phyloP scores from a whole-genome alignment of 805 yeast species.

The Torulaspora franciscae region DNA sequence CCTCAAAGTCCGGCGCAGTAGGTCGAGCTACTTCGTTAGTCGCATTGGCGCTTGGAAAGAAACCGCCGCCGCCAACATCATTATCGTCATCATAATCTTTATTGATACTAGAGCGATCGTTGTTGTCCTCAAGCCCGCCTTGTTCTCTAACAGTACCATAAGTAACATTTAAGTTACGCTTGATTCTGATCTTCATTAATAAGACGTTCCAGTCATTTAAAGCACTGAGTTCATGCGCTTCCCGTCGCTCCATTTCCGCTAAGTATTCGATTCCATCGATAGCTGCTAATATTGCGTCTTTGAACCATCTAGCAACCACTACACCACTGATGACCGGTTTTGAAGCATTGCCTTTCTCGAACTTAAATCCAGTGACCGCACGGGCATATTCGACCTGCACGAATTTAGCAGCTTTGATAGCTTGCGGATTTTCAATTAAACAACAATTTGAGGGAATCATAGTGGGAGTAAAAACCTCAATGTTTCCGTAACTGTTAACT shows the following conservation, averaged over 20 bases:
- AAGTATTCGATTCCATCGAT: slow-evolving; percentile 30
- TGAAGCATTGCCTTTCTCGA: slow-evolving; percentile 44
- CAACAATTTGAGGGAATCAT: slow-evolving; percentile 84
- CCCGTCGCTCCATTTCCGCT: slow-evolving; percentile 38
- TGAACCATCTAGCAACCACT: slow-evolving; percentile 57
- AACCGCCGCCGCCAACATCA: slow-evolving; percentile 15
- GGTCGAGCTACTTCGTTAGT: slow-evolving; percentile 7
- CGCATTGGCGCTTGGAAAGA: slow-evolving; percentile 10
- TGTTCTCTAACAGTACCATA: slow-evolving; percentile 39
- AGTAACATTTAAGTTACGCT: slow-evolving; percentile 39
- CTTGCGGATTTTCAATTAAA: slow-evolving; percentile 50
- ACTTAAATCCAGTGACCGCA: slow-evolving; percentile 86
- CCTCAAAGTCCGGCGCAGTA: not conserved
- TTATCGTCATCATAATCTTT: slow-evolving; percentile 4
- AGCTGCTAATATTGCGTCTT: slow-evolving; percentile 33
- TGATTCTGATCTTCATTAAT: slow-evolving; percentile 34
- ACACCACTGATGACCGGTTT: slow-evolving; percentile 71
- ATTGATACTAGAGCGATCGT: slow-evolving; percentile 3
- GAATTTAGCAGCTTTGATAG: slow-evolving; percentile 65
- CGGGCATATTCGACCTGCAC: slow-evolving; percentile 74
- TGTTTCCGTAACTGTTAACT: slow-evolving; percentile 74
- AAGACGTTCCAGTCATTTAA: slow-evolving; percentile 36
- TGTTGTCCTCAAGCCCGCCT: slow-evolving; percentile 12
- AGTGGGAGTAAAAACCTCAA: slow-evolving; percentile 68
- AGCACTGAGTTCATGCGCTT: slow-evolving; percentile 45